Evolutionary conservation across 805 yeast genomes (phyloP).

Genomic region (Nakazawaea wickerhamii): DNA sequence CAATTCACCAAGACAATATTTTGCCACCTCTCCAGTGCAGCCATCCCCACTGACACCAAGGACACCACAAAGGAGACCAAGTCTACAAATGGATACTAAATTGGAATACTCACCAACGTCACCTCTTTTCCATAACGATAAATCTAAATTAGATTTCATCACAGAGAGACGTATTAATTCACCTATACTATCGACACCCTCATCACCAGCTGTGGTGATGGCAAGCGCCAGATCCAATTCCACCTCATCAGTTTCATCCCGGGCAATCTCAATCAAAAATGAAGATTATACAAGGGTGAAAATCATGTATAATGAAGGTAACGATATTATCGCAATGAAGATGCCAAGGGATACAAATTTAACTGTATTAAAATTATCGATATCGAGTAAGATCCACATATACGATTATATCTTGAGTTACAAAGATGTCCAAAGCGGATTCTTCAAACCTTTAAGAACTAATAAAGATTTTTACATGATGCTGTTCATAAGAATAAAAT

Average conservation of each 20-base stretch:
- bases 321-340: constrained; percentile 15
- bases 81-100: constrained; percentile 11
- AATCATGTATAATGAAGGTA: constrained; percentile 16
- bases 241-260: not conserved
- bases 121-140: constrained; percentile 7
- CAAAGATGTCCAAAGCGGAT: constrained; percentile 15
- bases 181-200: not conserved
- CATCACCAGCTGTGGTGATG: not conserved
- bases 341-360: constrained; percentile 15
- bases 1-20: not conserved
- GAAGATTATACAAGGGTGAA: constrained; percentile 14
- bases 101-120: constrained; percentile 12
- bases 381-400: constrained; percentile 12
- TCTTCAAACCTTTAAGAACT: constrained; percentile 17
- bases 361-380: constrained; percentile 13
- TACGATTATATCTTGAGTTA: constrained; percentile 15
- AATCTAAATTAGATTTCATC: constrained; percentile 6
- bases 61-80: constrained; percentile 3
- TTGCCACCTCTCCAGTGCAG: not conserved
- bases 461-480: constrained; percentile 16
- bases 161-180: constrained; percentile 8
- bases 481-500: constrained; percentile 15
- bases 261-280: not conserved
- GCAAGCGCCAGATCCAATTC: not conserved
- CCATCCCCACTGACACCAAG: not conserved